These are phyloP conservation scores for Berberis vulgaris DNA, from an alignment of 164 flowering plant species.

Conservation along the genomic window DNA sequence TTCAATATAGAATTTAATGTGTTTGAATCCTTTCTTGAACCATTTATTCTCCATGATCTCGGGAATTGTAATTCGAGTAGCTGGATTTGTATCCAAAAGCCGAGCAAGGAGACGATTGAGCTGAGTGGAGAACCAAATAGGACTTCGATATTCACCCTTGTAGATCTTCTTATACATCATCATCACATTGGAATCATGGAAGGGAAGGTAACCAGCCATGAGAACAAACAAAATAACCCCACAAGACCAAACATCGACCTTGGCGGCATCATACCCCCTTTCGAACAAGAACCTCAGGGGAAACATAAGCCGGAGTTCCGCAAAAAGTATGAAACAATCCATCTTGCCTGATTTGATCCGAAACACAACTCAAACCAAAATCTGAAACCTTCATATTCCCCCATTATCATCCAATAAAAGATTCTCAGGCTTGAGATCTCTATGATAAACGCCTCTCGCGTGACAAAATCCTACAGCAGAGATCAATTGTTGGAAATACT, in stretches of 20 bases:
- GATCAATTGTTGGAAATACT: too few species aligned
- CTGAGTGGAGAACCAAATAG: background rate
- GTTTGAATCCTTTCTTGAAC: too few species aligned
- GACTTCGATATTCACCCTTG: background rate
- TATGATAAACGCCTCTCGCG: too few species aligned
- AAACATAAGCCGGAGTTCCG: background rate
- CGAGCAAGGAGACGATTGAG: background rate
- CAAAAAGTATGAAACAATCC: background rate
- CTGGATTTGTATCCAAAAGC: background rate
- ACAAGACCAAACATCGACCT: constrained; percentile 2
- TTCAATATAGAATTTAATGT: too few species aligned
- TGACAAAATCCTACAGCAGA: too few species aligned
- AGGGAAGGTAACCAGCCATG: background rate
- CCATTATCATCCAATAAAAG: too few species aligned
- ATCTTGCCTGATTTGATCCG: background rate
- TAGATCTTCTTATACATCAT: background rate
- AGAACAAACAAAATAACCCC: background rate
- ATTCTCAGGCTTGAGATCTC: too few species aligned
- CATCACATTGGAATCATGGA: background rate
- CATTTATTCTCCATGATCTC: too few species aligned
- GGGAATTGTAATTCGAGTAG: background rate
- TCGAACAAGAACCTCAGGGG: background rate
- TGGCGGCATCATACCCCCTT: constrained; percentile 2
- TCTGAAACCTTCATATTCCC: too few species aligned
- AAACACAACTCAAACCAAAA: background rate